Conservation (phyloP, 2,329 filamentous ascomycete genomes). For the Penicillium sp. region DNA sequence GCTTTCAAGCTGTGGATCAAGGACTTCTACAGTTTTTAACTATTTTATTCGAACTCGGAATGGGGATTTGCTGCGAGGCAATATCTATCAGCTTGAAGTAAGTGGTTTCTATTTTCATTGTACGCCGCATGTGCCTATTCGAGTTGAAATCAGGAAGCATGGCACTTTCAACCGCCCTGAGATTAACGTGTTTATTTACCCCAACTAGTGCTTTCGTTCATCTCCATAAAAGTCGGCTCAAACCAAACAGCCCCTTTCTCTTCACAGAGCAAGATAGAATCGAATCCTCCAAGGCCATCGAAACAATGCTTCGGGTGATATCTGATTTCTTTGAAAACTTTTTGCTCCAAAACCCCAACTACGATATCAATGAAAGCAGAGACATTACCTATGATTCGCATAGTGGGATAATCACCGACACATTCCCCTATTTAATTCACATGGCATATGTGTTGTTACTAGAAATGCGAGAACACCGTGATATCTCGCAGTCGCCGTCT, state of each 20-base stretch:
- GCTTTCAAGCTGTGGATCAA: constrained; percentile 3
- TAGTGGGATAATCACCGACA: constrained; percentile 6
- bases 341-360: background rate
- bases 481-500: background rate
- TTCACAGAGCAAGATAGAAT: constrained; percentile 5
- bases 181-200: background rate
- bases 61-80: constrained; percentile 9
- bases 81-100: constrained; percentile 11
- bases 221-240: constrained; percentile 4
- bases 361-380: background rate
- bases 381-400: background rate
- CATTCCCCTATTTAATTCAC: constrained; percentile 10
- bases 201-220: constrained; percentile 5
- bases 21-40: constrained; percentile 5
- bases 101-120: background rate
- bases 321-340: constrained; percentile 4
- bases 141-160: background rate
- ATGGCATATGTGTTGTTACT: constrained; percentile 9
- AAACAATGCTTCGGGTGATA: constrained; percentile 10
- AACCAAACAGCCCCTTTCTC: background rate
- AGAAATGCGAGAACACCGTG: constrained; percentile 7
- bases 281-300: constrained; percentile 6
- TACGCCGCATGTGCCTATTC: background rate
- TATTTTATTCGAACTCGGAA: background rate
- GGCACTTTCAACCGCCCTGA: too few relatives aligned